Evolutionary conservation across 306 rosid species (phyloP).

Genomic region (Cajanus cajan): DNA sequence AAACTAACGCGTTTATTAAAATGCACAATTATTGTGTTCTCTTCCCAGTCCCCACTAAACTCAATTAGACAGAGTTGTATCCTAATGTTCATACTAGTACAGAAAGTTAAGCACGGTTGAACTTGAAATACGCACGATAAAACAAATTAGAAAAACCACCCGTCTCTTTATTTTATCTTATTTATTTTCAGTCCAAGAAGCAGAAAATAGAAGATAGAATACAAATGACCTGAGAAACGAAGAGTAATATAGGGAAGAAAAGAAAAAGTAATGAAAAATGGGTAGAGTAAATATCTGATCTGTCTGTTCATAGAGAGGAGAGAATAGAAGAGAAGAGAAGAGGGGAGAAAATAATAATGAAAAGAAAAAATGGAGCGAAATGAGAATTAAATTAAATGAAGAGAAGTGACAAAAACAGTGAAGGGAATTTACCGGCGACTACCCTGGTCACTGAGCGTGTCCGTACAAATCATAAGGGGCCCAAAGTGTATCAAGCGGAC

Average conservation of each 20-base stretch:
- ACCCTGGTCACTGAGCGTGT: slow-evolving; percentile 36
- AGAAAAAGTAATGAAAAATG: too few species aligned
- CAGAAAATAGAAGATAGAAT: slow-evolving; percentile 29
- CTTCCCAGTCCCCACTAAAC: not conserved
- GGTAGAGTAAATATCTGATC: slow-evolving; percentile 15
- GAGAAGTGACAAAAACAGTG: slow-evolving; percentile 32
- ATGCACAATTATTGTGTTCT: not conserved
- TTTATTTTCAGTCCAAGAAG: slow-evolving; percentile 41
- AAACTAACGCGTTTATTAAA: not conserved
- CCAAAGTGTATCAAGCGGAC: slow-evolving; percentile 61
- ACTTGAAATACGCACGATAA: slow-evolving; percentile 5
- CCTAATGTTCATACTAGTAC: not conserved
- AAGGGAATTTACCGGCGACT: slow-evolving; percentile 47
- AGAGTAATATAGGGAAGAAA: not conserved
- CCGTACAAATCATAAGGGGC: slow-evolving; percentile 71
- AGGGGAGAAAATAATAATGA: not conserved
- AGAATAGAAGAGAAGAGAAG: not conserved
- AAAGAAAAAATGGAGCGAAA: not conserved
- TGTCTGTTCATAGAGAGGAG: slow-evolving; percentile 24
- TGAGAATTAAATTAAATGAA: slow-evolving; percentile 31
- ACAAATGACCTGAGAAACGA: slow-evolving; percentile 7
- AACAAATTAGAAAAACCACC: slow-evolving; percentile 26
- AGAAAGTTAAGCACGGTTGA: not conserved
- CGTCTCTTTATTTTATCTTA: slow-evolving; percentile 16
- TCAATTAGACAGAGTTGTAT: not conserved